A percentile compares a stretch with the other conserved stretches of the same genome.
These are phyloP conservation scores for Coemansia sp. DNA, from an alignment of 192 early-diverging fungal species.

Conservation along the genomic window DNA sequence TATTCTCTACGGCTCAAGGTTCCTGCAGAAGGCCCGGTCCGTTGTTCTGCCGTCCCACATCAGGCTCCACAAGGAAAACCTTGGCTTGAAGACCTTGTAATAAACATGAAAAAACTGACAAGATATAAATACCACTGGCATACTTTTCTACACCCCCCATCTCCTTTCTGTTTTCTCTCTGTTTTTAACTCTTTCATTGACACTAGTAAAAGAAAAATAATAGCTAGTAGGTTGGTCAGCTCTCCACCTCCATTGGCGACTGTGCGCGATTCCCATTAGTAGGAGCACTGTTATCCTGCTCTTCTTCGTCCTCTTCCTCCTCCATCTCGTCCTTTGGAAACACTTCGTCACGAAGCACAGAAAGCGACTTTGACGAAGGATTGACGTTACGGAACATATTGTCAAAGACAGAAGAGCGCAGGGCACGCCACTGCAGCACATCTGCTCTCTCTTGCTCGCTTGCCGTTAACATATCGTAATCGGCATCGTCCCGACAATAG, in stretches of 20 bases:
- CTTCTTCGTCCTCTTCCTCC: too few relatives aligned
- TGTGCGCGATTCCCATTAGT: not conserved
- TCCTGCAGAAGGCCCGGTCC: conserved; percentile 33
- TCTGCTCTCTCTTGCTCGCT: conserved; percentile 43
- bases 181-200: not conserved
- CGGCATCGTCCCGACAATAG: conserved; percentile 47
- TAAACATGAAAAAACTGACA: conserved; percentile 1
- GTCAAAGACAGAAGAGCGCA: conserved; percentile 36
- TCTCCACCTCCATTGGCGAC: conserved; percentile 11
- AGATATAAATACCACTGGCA: not conserved
- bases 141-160: not conserved
- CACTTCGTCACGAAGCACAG: conserved; percentile 28
- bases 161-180: not conserved
- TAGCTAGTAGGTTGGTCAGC: too few relatives aligned
- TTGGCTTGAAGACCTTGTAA: conserved; percentile 23
- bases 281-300: not conserved
- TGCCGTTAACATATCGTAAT: conserved; percentile 50
- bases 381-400: conserved; percentile 44
- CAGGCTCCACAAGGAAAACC: conserved; percentile 39
- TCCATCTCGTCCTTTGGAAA: conserved; percentile 8
- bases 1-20: conserved; percentile 45
- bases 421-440: conserved; percentile 47
- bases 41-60: conserved; percentile 52
- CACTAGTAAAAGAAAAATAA: not conserved
- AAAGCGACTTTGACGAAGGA: conserved; percentile 34